Conservation (phyloP, 805 yeast genomes). For the Cyberlindnera suaveolens region DNA sequence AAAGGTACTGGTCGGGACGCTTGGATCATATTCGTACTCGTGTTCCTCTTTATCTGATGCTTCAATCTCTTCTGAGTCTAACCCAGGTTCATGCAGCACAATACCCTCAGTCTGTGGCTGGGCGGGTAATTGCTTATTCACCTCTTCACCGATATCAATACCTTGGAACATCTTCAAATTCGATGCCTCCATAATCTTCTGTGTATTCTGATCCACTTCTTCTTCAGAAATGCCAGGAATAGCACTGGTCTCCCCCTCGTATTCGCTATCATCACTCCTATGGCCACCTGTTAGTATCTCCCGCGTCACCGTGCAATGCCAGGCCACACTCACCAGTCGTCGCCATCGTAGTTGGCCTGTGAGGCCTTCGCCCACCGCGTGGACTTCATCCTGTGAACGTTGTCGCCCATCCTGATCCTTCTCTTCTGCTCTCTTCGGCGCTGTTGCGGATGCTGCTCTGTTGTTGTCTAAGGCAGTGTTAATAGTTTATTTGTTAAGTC, state of each 20-base stretch:
- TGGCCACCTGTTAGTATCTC: not conserved
- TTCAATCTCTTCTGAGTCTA: not conserved
- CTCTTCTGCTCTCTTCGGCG: no score
- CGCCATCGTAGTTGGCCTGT: conserved; percentile 34
- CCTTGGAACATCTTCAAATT: conserved; percentile 11
- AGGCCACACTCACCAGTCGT: conserved; percentile 28
- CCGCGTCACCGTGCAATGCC: not conserved
- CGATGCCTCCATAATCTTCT: not conserved
- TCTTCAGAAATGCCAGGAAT: not conserved
- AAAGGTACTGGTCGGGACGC: conserved; percentile 10
- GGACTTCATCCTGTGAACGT: conserved; percentile 33
- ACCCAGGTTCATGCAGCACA: conserved; percentile 1
- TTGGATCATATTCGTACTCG: conserved; percentile 7
- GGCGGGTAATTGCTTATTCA: conserved; percentile 7
- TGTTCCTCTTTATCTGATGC: not conserved
- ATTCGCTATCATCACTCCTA: conserved; percentile 18
- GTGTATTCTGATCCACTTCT: not conserved
- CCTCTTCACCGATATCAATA: conserved; percentile 19
- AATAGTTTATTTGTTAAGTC: no score
- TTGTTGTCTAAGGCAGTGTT: no score
- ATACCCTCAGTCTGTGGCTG: not conserved
- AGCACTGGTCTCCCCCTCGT: conserved; percentile 2
- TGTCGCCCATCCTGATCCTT: conserved; percentile 4
- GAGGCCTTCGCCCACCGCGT: conserved; percentile 37
- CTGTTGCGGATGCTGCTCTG: no score